Evolutionary conservation across 495 filamentous ascomycete genomes (phyloP).

Genomic region (Daldinia loculata): DNA sequence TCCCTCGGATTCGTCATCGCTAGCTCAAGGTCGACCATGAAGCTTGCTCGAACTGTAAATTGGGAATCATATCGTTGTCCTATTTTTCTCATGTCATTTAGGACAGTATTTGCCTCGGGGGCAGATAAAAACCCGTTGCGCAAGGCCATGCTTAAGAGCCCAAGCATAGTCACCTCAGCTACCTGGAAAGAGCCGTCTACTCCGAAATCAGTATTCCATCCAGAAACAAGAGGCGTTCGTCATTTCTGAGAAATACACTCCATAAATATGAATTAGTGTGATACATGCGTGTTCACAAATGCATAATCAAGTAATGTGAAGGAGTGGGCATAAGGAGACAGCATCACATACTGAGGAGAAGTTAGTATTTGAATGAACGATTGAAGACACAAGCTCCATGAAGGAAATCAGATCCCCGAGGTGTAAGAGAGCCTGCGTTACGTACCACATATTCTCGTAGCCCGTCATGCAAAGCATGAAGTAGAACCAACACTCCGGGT

Average conservation of each 20-base stretch:
- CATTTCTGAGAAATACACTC: not conserved
- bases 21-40: conserved; percentile 41
- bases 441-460: conserved; percentile 41
- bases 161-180: conserved; percentile 29
- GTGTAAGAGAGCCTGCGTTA: not conserved
- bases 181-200: conserved; percentile 33
- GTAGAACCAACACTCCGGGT: conserved; percentile 41
- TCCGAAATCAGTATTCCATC: conserved; percentile 13
- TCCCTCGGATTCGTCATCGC: conserved; percentile 33
- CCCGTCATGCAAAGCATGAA: conserved; percentile 41
- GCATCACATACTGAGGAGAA: conserved; percentile 17
- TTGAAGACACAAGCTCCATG: not conserved
- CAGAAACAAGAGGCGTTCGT: not conserved
- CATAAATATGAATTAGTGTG: not conserved
- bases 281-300: not conserved
- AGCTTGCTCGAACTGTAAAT: conserved; percentile 32
- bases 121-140: conserved; percentile 31
- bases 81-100: conserved; percentile 23
- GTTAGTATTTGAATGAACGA: conserved; percentile 16
- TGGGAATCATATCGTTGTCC: conserved; percentile 27
- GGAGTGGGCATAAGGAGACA: conserved; percentile 7
- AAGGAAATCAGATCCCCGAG: not conserved
- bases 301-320: not conserved
- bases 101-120: conserved; percentile 27
- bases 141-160: conserved; percentile 41